Evolutionary conservation across 164 flowering plant species (phyloP).

Genomic region (Berberis thunbergii): DNA sequence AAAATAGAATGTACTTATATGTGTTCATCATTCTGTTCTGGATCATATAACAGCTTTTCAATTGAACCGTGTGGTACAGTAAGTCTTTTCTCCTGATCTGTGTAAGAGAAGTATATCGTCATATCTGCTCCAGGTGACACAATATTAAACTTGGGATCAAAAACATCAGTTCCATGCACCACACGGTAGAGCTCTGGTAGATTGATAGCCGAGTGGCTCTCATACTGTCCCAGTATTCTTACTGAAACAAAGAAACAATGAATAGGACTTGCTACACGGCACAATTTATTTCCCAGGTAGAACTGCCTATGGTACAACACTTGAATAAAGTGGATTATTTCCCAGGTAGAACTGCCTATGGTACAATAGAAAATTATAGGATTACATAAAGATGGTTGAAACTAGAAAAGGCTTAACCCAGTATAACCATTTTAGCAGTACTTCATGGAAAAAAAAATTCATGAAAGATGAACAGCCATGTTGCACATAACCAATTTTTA

Average conservation of each 20-base stretch:
- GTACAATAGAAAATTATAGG: not conserved
- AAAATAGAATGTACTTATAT: constrained; percentile 39
- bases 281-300: too few species aligned
- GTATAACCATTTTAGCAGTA: too few species aligned
- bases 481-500: too few species aligned
- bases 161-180: constrained; percentile 95
- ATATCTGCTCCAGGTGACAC: constrained; percentile 97
- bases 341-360: not conserved
- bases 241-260: constrained; percentile 36
- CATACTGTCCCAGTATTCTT: constrained; percentile 87
- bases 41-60: constrained; percentile 62
- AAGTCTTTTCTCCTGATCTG: constrained; percentile 60
- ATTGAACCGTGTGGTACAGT: constrained; percentile 70
- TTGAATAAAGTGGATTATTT: not conserved
- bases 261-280: not conserved
- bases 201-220: constrained; percentile 84
- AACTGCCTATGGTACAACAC: not conserved
- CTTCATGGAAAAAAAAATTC: too few species aligned
- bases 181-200: constrained; percentile 90
- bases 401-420: too few species aligned
- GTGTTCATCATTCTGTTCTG: constrained; percentile 68
- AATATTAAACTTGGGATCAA: constrained; percentile 97
- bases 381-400: too few species aligned
- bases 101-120: constrained; percentile 69
- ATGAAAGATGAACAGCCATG: too few species aligned